Percentiles rank a stretch among this genome's conserved stretches.
These are phyloP conservation scores for Terana coerulea DNA, from an alignment of 768 basidiomycete species.

Conservation along the genomic window DNA sequence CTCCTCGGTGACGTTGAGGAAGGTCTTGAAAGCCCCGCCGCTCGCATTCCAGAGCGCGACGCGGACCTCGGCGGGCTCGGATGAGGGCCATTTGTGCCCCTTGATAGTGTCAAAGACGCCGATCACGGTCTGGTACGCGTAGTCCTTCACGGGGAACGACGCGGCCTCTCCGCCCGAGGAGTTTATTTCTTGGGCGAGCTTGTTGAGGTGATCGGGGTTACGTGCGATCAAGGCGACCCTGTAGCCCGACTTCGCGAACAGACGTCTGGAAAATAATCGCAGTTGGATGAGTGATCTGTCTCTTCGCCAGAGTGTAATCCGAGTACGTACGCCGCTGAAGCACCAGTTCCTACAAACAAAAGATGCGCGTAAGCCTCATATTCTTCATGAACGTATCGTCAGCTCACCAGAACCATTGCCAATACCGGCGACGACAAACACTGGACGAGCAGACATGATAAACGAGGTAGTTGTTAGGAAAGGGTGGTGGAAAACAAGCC, in stretches of 20 bases:
- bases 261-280: conserved; percentile 27
- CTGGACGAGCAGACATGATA: conserved; percentile 28
- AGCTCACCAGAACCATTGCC: conserved; percentile 35
- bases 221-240: conserved; percentile 38
- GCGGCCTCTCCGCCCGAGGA: conserved; percentile 34
- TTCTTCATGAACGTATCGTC: neutral
- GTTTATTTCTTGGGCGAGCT: conserved; percentile 31
- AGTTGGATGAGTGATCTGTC: neutral
- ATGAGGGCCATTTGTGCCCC: conserved; percentile 26
- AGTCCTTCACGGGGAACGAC: conserved; percentile 33
- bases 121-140: conserved; percentile 28
- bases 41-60: conserved; percentile 39
- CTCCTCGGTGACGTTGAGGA: conserved; percentile 37
- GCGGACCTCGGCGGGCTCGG: conserved; percentile 29
- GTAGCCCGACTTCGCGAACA: conserved; percentile 38
- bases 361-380: neutral
- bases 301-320: too few species aligned
- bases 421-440: conserved; percentile 39
- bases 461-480: too few species aligned
- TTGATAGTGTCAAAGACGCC: conserved; percentile 31
- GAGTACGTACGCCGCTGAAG: conserved; percentile 36
- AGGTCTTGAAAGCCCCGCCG: conserved; percentile 32
- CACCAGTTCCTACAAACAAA: conserved; percentile 32
- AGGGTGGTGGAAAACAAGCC: neutral
- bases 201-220: conserved; percentile 30